Evolutionary conservation across 2,329 filamentous ascomycete species (phyloP).

Genomic region (Furcasterigmium sp.): DNA sequence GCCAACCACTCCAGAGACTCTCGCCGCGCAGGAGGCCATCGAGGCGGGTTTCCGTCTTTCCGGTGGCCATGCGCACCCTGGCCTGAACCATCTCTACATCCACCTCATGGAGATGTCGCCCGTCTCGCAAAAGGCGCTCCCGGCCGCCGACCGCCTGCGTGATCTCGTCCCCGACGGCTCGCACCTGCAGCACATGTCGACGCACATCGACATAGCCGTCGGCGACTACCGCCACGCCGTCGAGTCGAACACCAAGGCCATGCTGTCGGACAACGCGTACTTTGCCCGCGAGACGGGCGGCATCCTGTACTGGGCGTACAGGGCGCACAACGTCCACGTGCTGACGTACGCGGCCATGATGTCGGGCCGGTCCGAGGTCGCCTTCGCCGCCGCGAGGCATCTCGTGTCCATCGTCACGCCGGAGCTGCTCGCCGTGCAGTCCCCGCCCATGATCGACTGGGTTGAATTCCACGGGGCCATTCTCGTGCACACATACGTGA

Average conservation of each 20-base stretch:
- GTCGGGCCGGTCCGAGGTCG: constrained; percentile 57
- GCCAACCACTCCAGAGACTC: constrained; percentile 10
- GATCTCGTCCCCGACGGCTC: constrained; percentile 63
- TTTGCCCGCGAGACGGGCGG: constrained; percentile 51
- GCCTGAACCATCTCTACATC: constrained; percentile 70
- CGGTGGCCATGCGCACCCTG: constrained; percentile 54
- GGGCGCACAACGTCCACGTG: constrained; percentile 70
- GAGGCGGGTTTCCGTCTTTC: constrained; percentile 44
- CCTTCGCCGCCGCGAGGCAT: constrained; percentile 52
- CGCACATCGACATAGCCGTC: constrained; percentile 68
- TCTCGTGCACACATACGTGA: constrained; percentile 63
- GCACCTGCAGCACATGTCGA: constrained; percentile 72
- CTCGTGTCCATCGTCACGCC: constrained; percentile 61
- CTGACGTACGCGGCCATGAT: constrained; percentile 76
- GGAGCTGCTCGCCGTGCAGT: constrained; percentile 57
- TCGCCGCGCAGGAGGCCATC: constrained; percentile 15
- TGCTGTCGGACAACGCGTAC: constrained; percentile 63
- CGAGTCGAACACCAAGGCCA: constrained; percentile 60
- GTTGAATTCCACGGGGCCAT: constrained; percentile 66
- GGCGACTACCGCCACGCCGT: constrained; percentile 67
- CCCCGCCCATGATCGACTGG: constrained; percentile 75
- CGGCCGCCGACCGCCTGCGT: constrained; percentile 57
- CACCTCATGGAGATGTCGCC: constrained; percentile 75
- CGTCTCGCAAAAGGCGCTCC: constrained; percentile 57
- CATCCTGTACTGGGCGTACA: constrained; percentile 75